A percentile compares a stretch with the other conserved stretches of the same genome.
phyloP scores from a whole-genome alignment of 495 filamentous ascomycete genomes.

The Daldinia caldariorum region DNA sequence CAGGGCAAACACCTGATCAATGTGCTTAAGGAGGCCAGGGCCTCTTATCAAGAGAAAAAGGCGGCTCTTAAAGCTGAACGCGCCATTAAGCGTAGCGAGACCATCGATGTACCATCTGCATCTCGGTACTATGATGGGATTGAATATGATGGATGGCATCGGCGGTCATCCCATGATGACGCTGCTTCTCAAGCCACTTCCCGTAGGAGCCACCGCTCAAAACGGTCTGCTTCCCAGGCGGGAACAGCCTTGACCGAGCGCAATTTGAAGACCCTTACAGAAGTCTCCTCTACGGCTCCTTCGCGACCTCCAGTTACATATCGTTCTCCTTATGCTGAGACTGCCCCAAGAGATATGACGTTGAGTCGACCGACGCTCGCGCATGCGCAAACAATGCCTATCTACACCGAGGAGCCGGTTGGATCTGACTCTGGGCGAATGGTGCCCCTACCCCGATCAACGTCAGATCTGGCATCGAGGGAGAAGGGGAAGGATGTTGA shows the following conservation, averaged over 20 bases:
- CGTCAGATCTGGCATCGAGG: constrained; percentile 53
- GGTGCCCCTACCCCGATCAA: constrained; percentile 50
- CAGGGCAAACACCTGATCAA: constrained; percentile 89
- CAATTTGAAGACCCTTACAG: constrained; percentile 57
- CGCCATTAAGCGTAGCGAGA: constrained; percentile 53
- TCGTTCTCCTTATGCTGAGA: constrained; percentile 55
- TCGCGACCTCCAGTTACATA: constrained; percentile 54
- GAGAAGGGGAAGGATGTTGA: constrained; percentile 71
- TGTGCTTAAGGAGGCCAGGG: constrained; percentile 88
- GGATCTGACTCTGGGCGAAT: constrained; percentile 36
- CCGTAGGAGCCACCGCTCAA: constrained; percentile 50
- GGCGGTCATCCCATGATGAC: constrained; percentile 52
- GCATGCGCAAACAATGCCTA: constrained; percentile 45
- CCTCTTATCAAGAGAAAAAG: constrained; percentile 84
- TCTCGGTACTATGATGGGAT: constrained; percentile 44
- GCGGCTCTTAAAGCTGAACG: constrained; percentile 76
- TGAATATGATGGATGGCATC: constrained; percentile 31
- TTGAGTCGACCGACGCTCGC: constrained; percentile 51
- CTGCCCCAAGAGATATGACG: constrained; percentile 51
- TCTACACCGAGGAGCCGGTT: constrained; percentile 27
- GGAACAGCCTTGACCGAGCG: constrained; percentile 52
- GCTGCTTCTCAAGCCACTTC: constrained; percentile 51
- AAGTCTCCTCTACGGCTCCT: constrained; percentile 55
- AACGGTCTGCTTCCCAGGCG: constrained; percentile 41
- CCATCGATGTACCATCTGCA: constrained; percentile 50